phyloP scores from a whole-genome alignment of 129 eudicot species.

The Cynara cardunculus region DNA sequence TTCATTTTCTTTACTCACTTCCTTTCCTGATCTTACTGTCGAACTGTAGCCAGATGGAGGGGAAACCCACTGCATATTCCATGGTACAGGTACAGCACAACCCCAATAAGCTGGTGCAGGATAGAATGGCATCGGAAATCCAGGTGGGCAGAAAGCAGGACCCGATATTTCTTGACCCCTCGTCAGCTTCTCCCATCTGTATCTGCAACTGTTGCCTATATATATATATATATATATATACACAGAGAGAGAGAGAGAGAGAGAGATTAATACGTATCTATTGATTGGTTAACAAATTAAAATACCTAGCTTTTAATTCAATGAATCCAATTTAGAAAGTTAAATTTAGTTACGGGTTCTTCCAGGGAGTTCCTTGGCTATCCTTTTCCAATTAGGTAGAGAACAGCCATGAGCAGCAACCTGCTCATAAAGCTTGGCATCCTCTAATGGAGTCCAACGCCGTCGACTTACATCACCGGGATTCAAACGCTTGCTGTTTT shows the following conservation, averaged over 20 bases:
- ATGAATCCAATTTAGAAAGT: no score
- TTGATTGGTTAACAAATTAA: neutral
- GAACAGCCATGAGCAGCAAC: neutral
- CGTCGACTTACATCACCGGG: neutral
- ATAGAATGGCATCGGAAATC: slow-evolving; percentile 58
- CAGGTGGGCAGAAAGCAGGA: slow-evolving; percentile 47
- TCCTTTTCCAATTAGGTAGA: neutral
- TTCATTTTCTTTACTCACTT: slow-evolving; percentile 36
- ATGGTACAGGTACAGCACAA: slow-evolving; percentile 35
- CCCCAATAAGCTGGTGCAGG: slow-evolving; percentile 58
- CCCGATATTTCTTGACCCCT: slow-evolving; percentile 19
- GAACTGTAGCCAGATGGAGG: slow-evolving; percentile 30
- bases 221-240: no score
- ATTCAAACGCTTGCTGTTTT: neutral
- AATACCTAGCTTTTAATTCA: neutral
- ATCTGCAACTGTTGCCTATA: neutral
- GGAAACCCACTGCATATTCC: slow-evolving; percentile 56
- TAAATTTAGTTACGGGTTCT: neutral
- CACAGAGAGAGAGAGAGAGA: no score
- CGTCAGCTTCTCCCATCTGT: neutral
- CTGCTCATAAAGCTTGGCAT: neutral
- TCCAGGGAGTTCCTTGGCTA: neutral
- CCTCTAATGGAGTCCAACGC: neutral
- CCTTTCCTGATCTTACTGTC: slow-evolving; percentile 19
- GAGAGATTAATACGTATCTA: neutral